Evolutionary conservation across 2,329 filamentous ascomycete genomes (phyloP).

Genomic region (Trichophyton verrucosum): DNA sequence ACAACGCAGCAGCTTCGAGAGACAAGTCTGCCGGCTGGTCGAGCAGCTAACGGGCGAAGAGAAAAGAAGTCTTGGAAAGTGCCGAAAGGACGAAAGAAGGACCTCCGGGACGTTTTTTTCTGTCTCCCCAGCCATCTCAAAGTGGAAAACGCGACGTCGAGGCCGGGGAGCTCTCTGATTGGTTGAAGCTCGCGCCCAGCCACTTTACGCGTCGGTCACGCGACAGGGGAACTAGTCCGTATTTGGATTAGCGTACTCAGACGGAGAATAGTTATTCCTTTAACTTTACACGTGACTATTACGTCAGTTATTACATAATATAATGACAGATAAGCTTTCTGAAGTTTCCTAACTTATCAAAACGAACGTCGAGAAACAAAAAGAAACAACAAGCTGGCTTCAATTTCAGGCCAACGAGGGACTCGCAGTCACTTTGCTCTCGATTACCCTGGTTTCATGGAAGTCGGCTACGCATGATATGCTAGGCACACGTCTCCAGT

Average conservation of each 20-base stretch:
- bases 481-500: not conserved
- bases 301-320: constrained; percentile 4
- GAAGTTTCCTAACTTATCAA: not conserved
- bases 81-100: not conserved
- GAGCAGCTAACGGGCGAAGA: not conserved
- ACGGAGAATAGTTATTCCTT: not conserved
- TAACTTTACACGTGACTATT: not conserved
- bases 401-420: not conserved
- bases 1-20: not conserved
- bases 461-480: not conserved
- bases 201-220: constrained; percentile 3
- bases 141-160: not conserved
- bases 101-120: too few species aligned
- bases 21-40: not conserved
- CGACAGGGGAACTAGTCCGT: not conserved
- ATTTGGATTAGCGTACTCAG: not conserved
- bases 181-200: not conserved
- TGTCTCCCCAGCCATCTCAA: constrained; percentile 3
- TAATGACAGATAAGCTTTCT: not conserved
- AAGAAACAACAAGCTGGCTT: not conserved
- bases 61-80: not conserved
- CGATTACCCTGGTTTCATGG: not conserved
- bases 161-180: not conserved
- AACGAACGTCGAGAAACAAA: not conserved
- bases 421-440: not conserved